phyloP scores from a whole-genome alignment of 2,329 filamentous ascomycete species.

The Botrytis pseudocinerea region DNA sequence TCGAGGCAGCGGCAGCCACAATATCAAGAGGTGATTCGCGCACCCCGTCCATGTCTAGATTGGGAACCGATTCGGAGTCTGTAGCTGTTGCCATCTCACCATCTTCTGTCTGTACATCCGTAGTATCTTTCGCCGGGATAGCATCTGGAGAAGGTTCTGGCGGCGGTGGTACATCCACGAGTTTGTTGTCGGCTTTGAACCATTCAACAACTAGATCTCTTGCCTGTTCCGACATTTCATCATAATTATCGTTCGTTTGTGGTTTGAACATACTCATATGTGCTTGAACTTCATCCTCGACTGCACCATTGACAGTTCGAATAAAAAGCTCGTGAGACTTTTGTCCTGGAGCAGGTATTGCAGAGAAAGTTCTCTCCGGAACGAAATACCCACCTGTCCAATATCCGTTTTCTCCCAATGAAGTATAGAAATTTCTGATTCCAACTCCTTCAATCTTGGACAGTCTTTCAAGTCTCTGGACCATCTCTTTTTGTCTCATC shows the following conservation, averaged over 20 bases:
- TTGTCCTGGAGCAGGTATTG: conserved; percentile 52
- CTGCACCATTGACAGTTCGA: conserved; percentile 31
- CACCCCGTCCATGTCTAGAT: conserved; percentile 12
- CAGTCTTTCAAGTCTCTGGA: conserved; percentile 64
- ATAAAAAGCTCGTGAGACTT: conserved; percentile 27
- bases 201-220: conserved; percentile 29
- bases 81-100: background rate
- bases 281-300: conserved; percentile 35
- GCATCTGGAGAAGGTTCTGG: conserved; percentile 1
- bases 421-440: conserved; percentile 74
- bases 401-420: conserved; percentile 69
- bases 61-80: conserved; percentile 7
- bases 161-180: conserved; percentile 14
- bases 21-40: conserved; percentile 20
- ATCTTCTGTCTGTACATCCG: background rate
- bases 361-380: conserved; percentile 76
- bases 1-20: conserved; percentile 12
- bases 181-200: conserved; percentile 18
- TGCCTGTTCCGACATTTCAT: conserved; percentile 29
- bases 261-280: conserved; percentile 38
- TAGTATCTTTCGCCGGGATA: background rate
- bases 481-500: conserved; percentile 71
- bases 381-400: conserved; percentile 61
- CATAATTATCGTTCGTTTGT: conserved; percentile 33
- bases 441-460: conserved; percentile 63